Percentiles rank a stretch among this genome's conserved stretches.
Conservation (phyloP, 2,329 filamentous ascomycete species). For the Apiospora kogelbergensis region DNA sequence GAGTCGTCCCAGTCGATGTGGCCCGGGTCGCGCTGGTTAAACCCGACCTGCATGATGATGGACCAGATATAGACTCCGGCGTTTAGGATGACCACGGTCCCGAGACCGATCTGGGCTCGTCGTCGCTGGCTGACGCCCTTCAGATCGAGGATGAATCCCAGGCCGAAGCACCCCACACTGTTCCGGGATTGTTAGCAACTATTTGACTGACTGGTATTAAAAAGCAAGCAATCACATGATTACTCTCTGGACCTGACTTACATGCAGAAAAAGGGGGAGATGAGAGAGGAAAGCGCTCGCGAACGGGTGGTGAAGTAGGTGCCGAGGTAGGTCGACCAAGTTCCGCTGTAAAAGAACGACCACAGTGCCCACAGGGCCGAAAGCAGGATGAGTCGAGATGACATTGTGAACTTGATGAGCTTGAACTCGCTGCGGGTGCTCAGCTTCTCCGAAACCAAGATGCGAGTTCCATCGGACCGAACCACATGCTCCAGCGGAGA, state of each 20-base stretch:
- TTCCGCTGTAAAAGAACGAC: constrained; percentile 47
- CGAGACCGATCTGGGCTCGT: constrained; percentile 45
- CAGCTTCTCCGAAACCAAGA: constrained; percentile 40
- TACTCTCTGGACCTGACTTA: too few relatives aligned
- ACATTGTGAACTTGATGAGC: constrained; percentile 38
- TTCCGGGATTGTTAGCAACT: constrained; percentile 17
- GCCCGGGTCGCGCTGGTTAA: constrained; percentile 38
- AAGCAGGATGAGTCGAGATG: constrained; percentile 38
- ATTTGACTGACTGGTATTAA: neutral
- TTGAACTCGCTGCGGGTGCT: constrained; percentile 39
- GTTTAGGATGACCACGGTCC: constrained; percentile 44
- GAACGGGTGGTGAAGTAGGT: constrained; percentile 45
- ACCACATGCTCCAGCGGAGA: constrained; percentile 44
- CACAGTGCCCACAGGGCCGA: constrained; percentile 43
- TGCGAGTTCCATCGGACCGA: constrained; percentile 43
- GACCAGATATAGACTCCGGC: constrained; percentile 51
- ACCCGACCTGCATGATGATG: constrained; percentile 44
- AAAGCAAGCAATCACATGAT: too few relatives aligned
- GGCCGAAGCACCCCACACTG: constrained; percentile 44
- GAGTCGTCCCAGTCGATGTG: constrained; percentile 46
- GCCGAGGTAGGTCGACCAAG: constrained; percentile 45
- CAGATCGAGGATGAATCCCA: constrained; percentile 45
- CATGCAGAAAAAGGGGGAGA: constrained; percentile 50
- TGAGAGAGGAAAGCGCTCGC: constrained; percentile 42
- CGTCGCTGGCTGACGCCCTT: constrained; percentile 40